Percentiles rank a stretch among this genome's conserved stretches.
phyloP scores from a whole-genome alignment of 2,329 filamentous ascomycete genomes.

The Trichoderma brevicompactum region DNA sequence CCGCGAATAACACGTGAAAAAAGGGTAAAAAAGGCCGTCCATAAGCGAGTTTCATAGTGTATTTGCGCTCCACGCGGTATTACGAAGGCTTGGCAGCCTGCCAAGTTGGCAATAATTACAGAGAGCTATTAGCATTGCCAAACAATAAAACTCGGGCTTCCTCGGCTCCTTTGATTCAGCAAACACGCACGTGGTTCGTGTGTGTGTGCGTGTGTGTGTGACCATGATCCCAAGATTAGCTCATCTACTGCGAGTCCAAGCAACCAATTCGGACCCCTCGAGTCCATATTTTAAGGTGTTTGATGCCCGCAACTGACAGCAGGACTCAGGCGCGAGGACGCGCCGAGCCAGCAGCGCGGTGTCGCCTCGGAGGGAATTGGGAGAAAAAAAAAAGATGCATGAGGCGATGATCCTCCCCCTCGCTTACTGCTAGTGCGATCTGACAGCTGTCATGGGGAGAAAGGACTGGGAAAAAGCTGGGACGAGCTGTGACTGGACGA shows the following conservation, averaged over 20 bases:
- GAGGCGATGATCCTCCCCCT: conserved; percentile 15
- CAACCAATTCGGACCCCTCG: background rate
- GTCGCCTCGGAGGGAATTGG: background rate
- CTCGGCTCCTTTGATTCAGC: background rate
- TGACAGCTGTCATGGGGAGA: conserved; percentile 9
- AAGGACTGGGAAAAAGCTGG: background rate
- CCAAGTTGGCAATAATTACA: no score
- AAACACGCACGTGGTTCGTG: background rate
- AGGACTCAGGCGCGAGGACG: conserved; percentile 15
- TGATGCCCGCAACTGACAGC: background rate
- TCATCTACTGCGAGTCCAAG: background rate
- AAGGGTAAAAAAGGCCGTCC: background rate
- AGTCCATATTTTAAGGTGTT: conserved; percentile 13
- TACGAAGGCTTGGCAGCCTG: background rate
- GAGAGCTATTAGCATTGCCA: background rate
- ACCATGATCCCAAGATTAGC: no score
- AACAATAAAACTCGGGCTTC: background rate
- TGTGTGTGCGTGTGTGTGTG: no score
- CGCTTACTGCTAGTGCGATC: conserved; percentile 20
- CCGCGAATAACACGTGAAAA: background rate
- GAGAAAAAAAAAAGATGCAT: conserved; percentile 15
- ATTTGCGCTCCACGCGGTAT: background rate
- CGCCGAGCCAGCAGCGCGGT: conserved; percentile 22
- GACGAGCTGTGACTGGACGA: background rate
- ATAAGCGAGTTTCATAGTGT: conserved; percentile 10